Percentiles rank a stretch among this genome's conserved stretches.
phyloP scores from a whole-genome alignment of 352 stramenopile genomes.

The Globisporangium canariense region DNA sequence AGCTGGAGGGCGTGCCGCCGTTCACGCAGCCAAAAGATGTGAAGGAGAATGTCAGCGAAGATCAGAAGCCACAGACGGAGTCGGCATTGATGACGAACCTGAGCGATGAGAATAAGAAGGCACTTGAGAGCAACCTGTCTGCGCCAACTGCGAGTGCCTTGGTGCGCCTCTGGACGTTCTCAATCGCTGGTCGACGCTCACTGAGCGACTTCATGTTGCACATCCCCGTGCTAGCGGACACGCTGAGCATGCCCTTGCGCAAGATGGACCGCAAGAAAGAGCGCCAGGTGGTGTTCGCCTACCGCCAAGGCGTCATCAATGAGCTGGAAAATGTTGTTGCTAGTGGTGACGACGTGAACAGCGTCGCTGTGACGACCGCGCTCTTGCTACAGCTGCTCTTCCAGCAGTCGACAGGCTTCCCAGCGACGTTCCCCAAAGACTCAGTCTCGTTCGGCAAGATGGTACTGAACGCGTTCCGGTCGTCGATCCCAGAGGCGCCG shows the following conservation, averaged over 20 bases:
- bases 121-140: conserved; percentile 53
- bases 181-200: conserved; percentile 51
- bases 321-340: conserved; percentile 34
- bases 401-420: conserved; percentile 58
- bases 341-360: conserved; percentile 2
- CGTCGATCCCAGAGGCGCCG: conserved; percentile 31
- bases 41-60: conserved; percentile 1
- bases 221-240: conserved; percentile 48
- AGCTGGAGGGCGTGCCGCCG: conserved; percentile 45
- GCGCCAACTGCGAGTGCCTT: conserved; percentile 46
- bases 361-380: conserved; percentile 28
- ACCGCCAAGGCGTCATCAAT: conserved; percentile 45
- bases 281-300: conserved; percentile 61
- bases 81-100: conserved; percentile 28
- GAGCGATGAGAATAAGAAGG: conserved; percentile 62
- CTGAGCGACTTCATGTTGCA: conserved; percentile 62
- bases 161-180: conserved; percentile 67
- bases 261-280: conserved; percentile 86
- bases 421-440: conserved; percentile 39
- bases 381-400: conserved; percentile 61
- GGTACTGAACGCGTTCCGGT: conserved; percentile 41
- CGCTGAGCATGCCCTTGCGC: conserved; percentile 68
- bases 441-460: conserved; percentile 30
- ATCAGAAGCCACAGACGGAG: not conserved
- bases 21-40: conserved; percentile 18